Evolutionary conservation across 208 protist species (phyloP).

Genomic region (Wallacemonas sp.): DNA sequence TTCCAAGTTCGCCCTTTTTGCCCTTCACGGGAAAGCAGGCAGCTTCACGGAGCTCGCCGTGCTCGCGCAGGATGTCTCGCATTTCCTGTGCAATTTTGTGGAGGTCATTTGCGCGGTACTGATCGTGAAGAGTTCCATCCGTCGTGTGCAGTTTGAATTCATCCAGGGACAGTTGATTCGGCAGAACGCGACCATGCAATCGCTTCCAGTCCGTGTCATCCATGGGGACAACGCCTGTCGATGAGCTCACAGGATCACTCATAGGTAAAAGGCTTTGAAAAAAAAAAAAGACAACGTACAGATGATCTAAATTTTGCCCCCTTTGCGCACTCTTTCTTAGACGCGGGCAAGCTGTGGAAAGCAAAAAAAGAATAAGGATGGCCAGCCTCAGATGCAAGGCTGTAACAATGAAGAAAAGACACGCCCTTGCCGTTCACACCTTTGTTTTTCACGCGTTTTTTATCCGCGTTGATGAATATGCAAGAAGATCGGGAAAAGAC

Average conservation of each 20-base stretch:
- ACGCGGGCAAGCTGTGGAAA: too few relatives aligned
- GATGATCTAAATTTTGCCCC: too few relatives aligned
- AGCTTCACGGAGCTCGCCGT: slow-evolving; percentile 63
- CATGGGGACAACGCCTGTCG: slow-evolving; percentile 13
- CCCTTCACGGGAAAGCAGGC: slow-evolving; percentile 39
- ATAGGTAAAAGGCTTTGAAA: not conserved
- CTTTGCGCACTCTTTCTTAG: too few relatives aligned
- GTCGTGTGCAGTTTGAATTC: slow-evolving; percentile 48
- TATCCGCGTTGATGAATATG: too few relatives aligned
- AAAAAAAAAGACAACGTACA: too few relatives aligned
- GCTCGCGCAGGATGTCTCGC: slow-evolving; percentile 61
- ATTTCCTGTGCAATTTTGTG: slow-evolving; percentile 74
- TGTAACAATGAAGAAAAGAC: too few relatives aligned
- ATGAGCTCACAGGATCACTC: not conserved
- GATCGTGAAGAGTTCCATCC: slow-evolving; percentile 46
- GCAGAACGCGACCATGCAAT: slow-evolving; percentile 57
- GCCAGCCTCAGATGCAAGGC: too few relatives aligned
- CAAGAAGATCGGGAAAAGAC: too few relatives aligned
- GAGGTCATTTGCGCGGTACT: slow-evolving; percentile 60
- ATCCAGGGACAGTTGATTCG: slow-evolving; percentile 48
- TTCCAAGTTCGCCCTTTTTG: slow-evolving; percentile 52
- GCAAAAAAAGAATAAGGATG: too few relatives aligned
- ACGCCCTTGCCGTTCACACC: too few relatives aligned
- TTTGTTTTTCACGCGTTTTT: too few relatives aligned
- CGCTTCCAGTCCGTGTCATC: slow-evolving; percentile 54